These are phyloP conservation scores for Cephalotrichum gorgonifer DNA, from an alignment of 2,329 filamentous ascomycete genomes.

Conservation along the genomic window DNA sequence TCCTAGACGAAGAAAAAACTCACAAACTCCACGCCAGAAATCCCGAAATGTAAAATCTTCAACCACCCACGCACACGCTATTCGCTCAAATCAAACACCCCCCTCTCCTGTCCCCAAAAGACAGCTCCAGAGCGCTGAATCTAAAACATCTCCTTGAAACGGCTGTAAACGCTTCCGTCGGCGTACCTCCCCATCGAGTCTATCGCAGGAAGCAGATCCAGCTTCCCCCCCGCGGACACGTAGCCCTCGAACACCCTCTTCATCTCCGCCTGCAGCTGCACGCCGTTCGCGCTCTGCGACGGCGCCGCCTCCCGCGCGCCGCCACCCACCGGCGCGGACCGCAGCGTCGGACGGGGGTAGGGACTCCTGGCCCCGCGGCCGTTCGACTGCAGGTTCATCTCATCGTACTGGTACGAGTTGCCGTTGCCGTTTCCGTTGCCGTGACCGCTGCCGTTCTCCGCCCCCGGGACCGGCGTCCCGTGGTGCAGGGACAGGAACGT, in stretches of 20 bases:
- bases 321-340: slow-evolving; percentile 1
- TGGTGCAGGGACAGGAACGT: slow-evolving; percentile 62
- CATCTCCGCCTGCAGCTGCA: slow-evolving; percentile 43
- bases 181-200: slow-evolving; percentile 12
- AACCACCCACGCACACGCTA: not conserved
- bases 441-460: not conserved
- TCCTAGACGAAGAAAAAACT: too few relatives aligned
- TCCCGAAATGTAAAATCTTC: too few relatives aligned
- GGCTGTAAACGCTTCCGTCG: slow-evolving; percentile 23
- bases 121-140: not conserved
- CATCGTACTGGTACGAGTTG: not conserved
- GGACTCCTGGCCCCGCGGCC: not conserved
- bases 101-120: not conserved
- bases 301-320: slow-evolving; percentile 9
- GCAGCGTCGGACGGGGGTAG: not conserved
- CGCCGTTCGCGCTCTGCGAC: slow-evolving; percentile 26
- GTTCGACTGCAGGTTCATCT: not conserved
- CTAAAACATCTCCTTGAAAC: slow-evolving; percentile 27
- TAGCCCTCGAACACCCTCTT: slow-evolving; percentile 32
- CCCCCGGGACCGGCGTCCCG: slow-evolving; percentile 44
- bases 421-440: not conserved
- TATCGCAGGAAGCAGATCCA: slow-evolving; percentile 13
- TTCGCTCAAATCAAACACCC: not conserved
- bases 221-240: slow-evolving; percentile 17
- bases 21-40: too few relatives aligned